Conservation (phyloP, 257 asterid genomes). For the Ocimum tenuiflorum region DNA sequence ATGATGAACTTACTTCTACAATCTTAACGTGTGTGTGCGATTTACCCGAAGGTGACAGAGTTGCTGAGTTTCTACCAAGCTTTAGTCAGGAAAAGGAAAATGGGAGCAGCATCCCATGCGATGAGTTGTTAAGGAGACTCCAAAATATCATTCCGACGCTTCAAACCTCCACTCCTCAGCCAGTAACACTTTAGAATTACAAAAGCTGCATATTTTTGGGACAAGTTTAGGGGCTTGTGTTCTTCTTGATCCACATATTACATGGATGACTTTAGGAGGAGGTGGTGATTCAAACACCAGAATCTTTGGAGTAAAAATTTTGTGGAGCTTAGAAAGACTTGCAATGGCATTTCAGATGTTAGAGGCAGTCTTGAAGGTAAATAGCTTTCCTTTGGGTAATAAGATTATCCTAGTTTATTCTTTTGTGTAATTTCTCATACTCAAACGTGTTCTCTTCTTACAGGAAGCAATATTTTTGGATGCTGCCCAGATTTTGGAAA, state of each 20-base stretch:
- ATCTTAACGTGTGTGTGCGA: slow-evolving; percentile 49
- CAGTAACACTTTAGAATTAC: slow-evolving; percentile 12
- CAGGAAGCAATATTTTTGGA: slow-evolving; percentile 84
- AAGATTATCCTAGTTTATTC: slow-evolving; percentile 14
- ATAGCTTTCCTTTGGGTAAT: slow-evolving; percentile 22
- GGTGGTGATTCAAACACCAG: too few relatives aligned
- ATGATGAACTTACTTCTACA: slow-evolving; percentile 44
- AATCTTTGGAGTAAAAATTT: too few relatives aligned
- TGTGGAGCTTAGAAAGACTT: too few relatives aligned
- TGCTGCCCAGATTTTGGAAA: slow-evolving; percentile 44
- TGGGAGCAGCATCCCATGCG: slow-evolving; percentile 29
- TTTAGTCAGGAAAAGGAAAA: slow-evolving; percentile 30
- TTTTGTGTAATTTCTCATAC: slow-evolving; percentile 26
- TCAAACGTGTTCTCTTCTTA: slow-evolving; percentile 20
- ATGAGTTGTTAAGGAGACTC: slow-evolving; percentile 39
- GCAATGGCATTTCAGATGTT: too few relatives aligned
- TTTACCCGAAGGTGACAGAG: slow-evolving; percentile 34
- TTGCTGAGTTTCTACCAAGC: slow-evolving; percentile 43
- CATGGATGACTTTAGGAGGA: too few relatives aligned
- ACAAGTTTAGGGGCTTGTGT: too few relatives aligned
- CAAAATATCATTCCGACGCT: slow-evolving; percentile 27
- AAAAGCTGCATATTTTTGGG: background rate
- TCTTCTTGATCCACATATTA: too few relatives aligned
- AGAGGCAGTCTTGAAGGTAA: slow-evolving; percentile 88
- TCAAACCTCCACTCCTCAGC: slow-evolving; percentile 19